A percentile compares a stretch with the other conserved stretches of the same genome.
These are phyloP conservation scores for Dendryphion nanum DNA, from an alignment of 2,329 filamentous ascomycete species.

Conservation along the genomic window DNA sequence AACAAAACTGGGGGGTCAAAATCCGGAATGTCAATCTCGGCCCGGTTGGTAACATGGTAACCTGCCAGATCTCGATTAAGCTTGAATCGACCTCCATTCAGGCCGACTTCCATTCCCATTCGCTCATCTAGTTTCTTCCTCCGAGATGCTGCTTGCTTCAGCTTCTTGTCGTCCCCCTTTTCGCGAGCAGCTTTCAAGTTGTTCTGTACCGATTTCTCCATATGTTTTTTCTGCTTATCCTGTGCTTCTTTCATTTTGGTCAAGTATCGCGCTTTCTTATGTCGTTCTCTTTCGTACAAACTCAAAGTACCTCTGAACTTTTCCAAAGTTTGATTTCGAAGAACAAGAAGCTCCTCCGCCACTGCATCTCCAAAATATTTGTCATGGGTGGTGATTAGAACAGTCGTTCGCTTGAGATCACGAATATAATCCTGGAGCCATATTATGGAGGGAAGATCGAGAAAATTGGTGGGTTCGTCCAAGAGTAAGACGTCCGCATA, in stretches of 20 bases:
- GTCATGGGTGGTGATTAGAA: constrained; percentile 82
- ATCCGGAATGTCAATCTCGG: constrained; percentile 68
- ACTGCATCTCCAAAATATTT: constrained; percentile 75
- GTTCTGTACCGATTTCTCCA: constrained; percentile 72
- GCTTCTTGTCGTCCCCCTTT: constrained; percentile 78
- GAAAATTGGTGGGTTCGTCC: constrained; percentile 85
- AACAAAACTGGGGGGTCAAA: constrained; percentile 58
- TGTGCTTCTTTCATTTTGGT: constrained; percentile 78
- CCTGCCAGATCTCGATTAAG: constrained; percentile 69
- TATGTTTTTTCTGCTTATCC: constrained; percentile 76
- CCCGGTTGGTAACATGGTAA: constrained; percentile 50
- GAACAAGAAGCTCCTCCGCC: constrained; percentile 71
- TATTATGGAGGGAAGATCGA: constrained; percentile 78
- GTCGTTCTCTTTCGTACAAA: constrained; percentile 66
- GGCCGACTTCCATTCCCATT: constrained; percentile 72
- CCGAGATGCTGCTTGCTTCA: constrained; percentile 79
- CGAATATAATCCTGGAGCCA: constrained; percentile 76
- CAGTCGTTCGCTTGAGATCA: constrained; percentile 58
- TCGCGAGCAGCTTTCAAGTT: constrained; percentile 74
- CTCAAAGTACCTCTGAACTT: constrained; percentile 75
- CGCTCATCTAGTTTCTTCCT: constrained; percentile 83
- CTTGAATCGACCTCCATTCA: constrained; percentile 74
- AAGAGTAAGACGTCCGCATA: constrained; percentile 75
- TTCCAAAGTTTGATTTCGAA: constrained; percentile 68
- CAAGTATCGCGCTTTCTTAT: constrained; percentile 67